Evolutionary conservation across 495 filamentous ascomycete species (phyloP), one percentile per base, ranked within the genome.

Genomic region (Talaromyces ruber): DNA sequence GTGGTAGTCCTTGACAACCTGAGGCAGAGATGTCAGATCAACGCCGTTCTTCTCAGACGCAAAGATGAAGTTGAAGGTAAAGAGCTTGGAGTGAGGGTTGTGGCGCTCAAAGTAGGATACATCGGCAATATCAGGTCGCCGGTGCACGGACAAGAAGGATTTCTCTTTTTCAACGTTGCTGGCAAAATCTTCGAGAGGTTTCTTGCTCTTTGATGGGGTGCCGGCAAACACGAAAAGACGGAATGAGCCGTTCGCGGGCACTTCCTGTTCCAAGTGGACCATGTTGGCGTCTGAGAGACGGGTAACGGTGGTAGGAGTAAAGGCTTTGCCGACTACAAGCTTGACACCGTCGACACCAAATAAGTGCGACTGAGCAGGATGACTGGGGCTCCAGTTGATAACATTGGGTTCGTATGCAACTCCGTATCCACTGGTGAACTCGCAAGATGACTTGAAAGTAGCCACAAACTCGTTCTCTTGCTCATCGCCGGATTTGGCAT

Each of bases 221-320:
- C 92, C 92, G 47, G 84, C 90, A 67, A 95, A 94, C 64, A 96
- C 69, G 68, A 90, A 95, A 67, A 96, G 81, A 32, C 91, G 84
- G 82, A 92, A 96, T 9, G 91, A 85, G 60, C 92, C 91, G 73
- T 95, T 95, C 58, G 90, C 78, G 0, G 92, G 92, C 57, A 96
- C 80, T 63, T 93, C 90, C 72, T 96, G 91, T 74, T 96, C 92
- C 43, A 96, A 76, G 65, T 94, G 88, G 14, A 93, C 90, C 25
- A 88, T 82, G 76, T 94, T 95, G 67, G 90, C 86, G 69, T 96
- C 92, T 4, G 87, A 84, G 28, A 95, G 87, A 34, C 92, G 82
- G 28, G 90, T 96, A 37, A 95, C 92, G 60, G 86, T 88, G 4
- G 87, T 80, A 22, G 89, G 89, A 22, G 79, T 85, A 71, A 95